These are phyloP conservation scores for Trametes hirsuta DNA, from an alignment of 1,284 basidiomycete genomes.

Conservation along the genomic window DNA sequence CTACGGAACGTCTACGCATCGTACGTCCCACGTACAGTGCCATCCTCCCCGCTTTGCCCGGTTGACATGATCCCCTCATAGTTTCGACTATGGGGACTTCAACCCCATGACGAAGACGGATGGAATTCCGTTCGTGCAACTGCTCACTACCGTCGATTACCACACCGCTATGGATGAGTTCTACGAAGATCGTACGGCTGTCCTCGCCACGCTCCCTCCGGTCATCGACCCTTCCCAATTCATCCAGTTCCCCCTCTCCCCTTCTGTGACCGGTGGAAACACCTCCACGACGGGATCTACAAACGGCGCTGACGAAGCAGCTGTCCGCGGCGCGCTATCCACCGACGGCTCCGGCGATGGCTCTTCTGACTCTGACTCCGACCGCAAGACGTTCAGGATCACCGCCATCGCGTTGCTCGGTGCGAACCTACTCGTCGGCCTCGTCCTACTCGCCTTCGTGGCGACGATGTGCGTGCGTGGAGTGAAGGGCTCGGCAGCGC, in stretches of 20 bases:
- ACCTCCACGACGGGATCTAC: not conserved
- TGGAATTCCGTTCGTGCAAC: conserved; percentile 38
- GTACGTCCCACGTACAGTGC: conserved; percentile 30
- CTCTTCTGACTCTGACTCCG: not conserved
- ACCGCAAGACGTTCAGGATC: not conserved
- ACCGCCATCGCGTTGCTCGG: conserved; percentile 10
- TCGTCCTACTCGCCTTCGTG: conserved; percentile 2
- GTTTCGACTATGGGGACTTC: conserved; percentile 48
- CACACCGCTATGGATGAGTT: conserved; percentile 27
- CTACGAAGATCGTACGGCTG: conserved; percentile 19
- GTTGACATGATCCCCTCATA: not conserved
- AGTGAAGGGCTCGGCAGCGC: conserved; percentile 6
- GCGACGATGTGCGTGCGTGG: conserved; percentile 17
- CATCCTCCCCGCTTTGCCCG: not conserved
- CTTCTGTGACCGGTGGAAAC: not conserved
- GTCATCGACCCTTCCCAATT: conserved; percentile 14
- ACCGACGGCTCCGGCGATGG: not conserved
- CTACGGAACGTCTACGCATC: conserved; percentile 46
- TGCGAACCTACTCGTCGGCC: conserved; percentile 14
- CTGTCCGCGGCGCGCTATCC: not conserved
- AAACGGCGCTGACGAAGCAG: not conserved
- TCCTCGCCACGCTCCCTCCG: conserved; percentile 18
- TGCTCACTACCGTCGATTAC: conserved; percentile 31
- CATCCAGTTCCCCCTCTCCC: conserved; percentile 3
- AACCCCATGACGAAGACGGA: conserved; percentile 22